Conservation (phyloP, 192 early-diverging fungal genomes). For the Coemansia sp. region DNA sequence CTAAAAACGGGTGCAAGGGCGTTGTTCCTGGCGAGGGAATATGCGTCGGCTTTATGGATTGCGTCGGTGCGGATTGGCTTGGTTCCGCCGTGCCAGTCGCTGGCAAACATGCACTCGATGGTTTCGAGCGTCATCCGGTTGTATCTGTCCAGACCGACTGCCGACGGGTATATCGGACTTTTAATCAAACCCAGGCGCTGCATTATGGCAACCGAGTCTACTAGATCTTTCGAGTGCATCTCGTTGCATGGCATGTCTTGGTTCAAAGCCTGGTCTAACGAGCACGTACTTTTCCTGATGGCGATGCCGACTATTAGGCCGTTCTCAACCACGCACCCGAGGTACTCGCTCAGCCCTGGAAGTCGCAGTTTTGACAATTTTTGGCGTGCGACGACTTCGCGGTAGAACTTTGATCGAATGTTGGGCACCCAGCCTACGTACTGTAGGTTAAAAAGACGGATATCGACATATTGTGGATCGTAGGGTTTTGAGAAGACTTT, state of each 20-base stretch:
- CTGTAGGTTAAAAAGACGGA: conserved; percentile 9
- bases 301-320: conserved; percentile 19
- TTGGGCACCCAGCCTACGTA: conserved; percentile 20
- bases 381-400: conserved; percentile 10
- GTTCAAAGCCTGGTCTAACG: conserved; percentile 10
- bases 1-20: conserved; percentile 9
- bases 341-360: conserved; percentile 9
- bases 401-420: conserved; percentile 10
- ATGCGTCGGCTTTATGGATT: background rate
- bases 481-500: background rate
- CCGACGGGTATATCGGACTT: conserved; percentile 7
- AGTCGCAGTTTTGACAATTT: conserved; percentile 1
- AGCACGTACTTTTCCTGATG: background rate
- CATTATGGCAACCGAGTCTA: conserved; percentile 2
- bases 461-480: conserved; percentile 1
- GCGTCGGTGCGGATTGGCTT: background rate
- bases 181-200: conserved; percentile 5
- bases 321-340: conserved; percentile 17
- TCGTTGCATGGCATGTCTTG: conserved; percentile 6
- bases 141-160: conserved; percentile 10
- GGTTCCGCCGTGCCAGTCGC: conserved; percentile 8
- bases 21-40: background rate
- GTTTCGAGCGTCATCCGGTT: conserved; percentile 6
- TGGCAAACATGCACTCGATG: conserved; percentile 15
- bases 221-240: conserved; percentile 7